Evolutionary conservation across 495 filamentous ascomycete species (phyloP), one percentile per base, ranked within the genome.

Genomic region (Monascus purpureus): DNA sequence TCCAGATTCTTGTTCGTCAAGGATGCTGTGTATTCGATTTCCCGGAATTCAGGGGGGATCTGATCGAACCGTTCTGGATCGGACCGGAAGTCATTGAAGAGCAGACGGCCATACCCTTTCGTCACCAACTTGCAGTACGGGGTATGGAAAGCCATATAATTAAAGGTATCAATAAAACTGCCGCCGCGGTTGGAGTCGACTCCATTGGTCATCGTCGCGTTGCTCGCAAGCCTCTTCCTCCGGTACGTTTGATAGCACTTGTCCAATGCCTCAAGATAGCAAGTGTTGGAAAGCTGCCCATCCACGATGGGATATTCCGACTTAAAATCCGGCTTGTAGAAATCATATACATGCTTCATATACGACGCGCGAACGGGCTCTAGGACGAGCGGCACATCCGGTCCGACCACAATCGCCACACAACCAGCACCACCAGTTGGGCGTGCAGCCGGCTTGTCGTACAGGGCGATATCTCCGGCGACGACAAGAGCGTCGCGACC

Each of bases 221-320:
- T 75, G 39, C 87, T 61, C 32, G 56, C 67, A 43, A 70, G 61
- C 65, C 93, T 86, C 30, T 88, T 82, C 59, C 74, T 73, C 56
- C 72, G 80, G 69, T 94, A 97, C 36, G 81, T 83, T 60, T 86
- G 82, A 73, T 97, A 97, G 68, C 92, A 90, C 31, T 73, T 74
- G 50, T 97, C 92, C 12, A 96, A 80, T 23, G 92, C 85, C 65
- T 93, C 77, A 37, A 77, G 90, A 63, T 97, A 97, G 76, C 92
- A 97, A 52, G 68, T 75, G 54, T 93, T 68, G 26, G 87, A 95
- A 70, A 75, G 94, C 49, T 95, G 87, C 31, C 90, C 90, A 51
- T 97, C 90, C 19, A 97, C 90, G 45, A 88, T 73, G 31, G 90
- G 90, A 62, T 97, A 97, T 58, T 97, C 90, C 71, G 82, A 92